These are phyloP conservation scores for Pythium phragmiticola DNA, from an alignment of 352 stramenopile species.

Conservation along the genomic window DNA sequence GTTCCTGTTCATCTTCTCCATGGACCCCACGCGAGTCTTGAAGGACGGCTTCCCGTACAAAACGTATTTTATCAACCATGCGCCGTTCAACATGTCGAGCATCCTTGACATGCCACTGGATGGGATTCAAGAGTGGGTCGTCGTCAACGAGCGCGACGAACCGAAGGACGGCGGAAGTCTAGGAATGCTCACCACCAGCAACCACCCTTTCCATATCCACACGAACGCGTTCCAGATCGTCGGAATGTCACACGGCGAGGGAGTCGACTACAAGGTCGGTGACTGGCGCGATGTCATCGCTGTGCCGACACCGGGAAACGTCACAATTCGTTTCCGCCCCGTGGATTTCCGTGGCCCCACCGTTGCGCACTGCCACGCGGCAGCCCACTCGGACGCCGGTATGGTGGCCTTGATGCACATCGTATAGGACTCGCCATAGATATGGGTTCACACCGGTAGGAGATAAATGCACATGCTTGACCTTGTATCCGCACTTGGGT, in stretches of 20 bases:
- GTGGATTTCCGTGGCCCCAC: conserved; percentile 60
- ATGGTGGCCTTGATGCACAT: conserved; percentile 73
- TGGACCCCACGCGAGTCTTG: conserved; percentile 34
- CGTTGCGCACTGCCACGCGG: conserved; percentile 78
- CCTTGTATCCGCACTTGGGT: no score
- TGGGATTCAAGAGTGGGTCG: conserved; percentile 70
- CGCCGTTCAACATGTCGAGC: conserved; percentile 46
- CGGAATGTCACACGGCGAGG: conserved; percentile 58
- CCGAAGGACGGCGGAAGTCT: conserved; percentile 2
- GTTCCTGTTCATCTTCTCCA: conserved; percentile 62
- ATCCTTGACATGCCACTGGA: conserved; percentile 54
- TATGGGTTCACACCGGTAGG: no score
- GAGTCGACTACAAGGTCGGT: conserved; percentile 70
- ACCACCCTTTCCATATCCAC: conserved; percentile 87
- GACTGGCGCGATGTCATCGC: conserved; percentile 84
- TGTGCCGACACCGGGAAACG: conserved; percentile 70
- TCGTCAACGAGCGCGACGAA: conserved; percentile 57
- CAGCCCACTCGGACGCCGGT: conserved; percentile 76
- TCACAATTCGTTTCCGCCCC: conserved; percentile 78
- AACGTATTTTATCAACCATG: conserved; percentile 71
- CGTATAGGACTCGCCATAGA: neutral
- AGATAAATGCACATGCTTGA: no score
- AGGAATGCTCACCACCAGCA: conserved; percentile 46
- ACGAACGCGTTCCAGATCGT: conserved; percentile 86
- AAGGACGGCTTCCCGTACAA: conserved; percentile 75